phyloP scores from a whole-genome alignment of 164 flowering plant species.

The Aristolochia contorta region DNA sequence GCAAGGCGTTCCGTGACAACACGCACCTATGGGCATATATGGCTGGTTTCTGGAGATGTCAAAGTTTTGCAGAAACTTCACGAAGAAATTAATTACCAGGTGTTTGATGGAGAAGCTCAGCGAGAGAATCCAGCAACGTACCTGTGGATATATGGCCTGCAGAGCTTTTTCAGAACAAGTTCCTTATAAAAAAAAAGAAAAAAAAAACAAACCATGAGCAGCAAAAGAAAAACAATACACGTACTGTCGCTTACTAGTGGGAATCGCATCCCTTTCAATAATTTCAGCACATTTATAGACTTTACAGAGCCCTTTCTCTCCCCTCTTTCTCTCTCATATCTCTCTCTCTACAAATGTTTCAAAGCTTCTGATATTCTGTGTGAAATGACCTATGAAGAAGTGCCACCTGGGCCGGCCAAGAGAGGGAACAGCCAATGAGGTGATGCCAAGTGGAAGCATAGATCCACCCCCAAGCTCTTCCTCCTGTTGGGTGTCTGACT shows the following conservation, averaged over 20 bases:
- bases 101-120: too few species aligned
- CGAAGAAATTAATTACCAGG: too few species aligned
- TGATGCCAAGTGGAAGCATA: neutral
- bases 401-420: slow-evolving; percentile 6
- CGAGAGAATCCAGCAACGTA: too few species aligned
- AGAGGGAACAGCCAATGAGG: neutral
- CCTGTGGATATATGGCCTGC: too few species aligned
- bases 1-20: too few species aligned
- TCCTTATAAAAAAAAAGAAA: neutral
- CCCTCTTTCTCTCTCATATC: neutral
- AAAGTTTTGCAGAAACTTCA: too few species aligned
- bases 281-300: too few species aligned
- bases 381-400: neutral
- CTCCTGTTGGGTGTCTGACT: neutral
- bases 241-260: slow-evolving; percentile 2
- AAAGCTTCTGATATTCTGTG: neutral
- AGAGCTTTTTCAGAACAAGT: too few species aligned
- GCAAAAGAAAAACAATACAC: neutral
- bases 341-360: neutral
- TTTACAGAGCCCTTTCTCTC: neutral
- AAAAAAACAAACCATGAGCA: neutral
- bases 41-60: too few species aligned
- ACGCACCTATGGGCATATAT: too few species aligned
- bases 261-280: slow-evolving; percentile 6
- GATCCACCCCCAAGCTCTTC: neutral